These are phyloP conservation scores for Aspergillus ellipticus DNA, from an alignment of 495 filamentous ascomycete species.

Conservation along the genomic window DNA sequence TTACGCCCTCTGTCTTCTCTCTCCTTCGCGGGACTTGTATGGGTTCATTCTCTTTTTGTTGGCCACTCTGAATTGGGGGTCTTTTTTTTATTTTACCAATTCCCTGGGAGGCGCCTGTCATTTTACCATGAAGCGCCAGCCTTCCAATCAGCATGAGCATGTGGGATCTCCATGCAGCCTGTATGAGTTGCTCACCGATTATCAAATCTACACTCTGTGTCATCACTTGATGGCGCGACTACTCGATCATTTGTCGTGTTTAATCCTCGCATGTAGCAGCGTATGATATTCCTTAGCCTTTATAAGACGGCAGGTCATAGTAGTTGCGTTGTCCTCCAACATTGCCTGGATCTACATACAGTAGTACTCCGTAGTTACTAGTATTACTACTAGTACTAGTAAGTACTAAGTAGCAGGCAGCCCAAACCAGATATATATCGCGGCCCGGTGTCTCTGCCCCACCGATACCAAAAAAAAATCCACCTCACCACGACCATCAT, in stretches of 20 bases:
- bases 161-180: slow-evolving; percentile 1
- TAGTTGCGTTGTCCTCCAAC: too few species aligned
- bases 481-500: background rate
- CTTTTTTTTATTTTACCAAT: slow-evolving; percentile 2
- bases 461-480: background rate
- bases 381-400: too few species aligned
- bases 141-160: background rate
- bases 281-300: too few species aligned
- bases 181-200: slow-evolving; percentile 7
- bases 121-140: slow-evolving; percentile 1
- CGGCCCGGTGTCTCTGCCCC: too few species aligned
- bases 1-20: slow-evolving; percentile 12
- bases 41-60: slow-evolving; percentile 5
- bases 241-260: background rate
- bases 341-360: too few species aligned
- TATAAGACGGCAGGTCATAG: too few species aligned
- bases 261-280: too few species aligned
- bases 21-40: slow-evolving; percentile 11
- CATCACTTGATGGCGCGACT: background rate
- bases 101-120: slow-evolving; percentile 10
- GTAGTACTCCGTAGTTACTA: too few species aligned
- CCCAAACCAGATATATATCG: background rate
- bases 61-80: slow-evolving; percentile 5
- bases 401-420: too few species aligned
- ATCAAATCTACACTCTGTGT: slow-evolving; percentile 19